Evolutionary conservation across 2,329 filamentous ascomycete genomes (phyloP), one percentile per base, ranked within the genome.

Genomic region (Berkeleyomyces rouxiae): DNA sequence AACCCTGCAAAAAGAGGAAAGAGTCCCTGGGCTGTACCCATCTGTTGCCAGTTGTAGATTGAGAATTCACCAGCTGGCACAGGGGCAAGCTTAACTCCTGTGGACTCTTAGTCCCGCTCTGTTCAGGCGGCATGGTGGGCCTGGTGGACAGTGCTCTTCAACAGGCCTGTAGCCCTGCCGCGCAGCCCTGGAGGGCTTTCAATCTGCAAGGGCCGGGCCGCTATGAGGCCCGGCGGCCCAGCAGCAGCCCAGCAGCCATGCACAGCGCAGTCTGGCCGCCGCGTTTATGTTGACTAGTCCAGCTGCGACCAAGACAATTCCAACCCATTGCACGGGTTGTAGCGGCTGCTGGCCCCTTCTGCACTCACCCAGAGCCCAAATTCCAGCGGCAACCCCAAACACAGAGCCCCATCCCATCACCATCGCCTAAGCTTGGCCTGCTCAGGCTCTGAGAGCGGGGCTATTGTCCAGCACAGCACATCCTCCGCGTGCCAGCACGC

Each of bases 401-500:
- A 23, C 23, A 23, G 23, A 23, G 23, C 23, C 23, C 23, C 23
- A 23, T 23, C 23, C 23, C 23, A 23, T 23, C 23, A 23, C 23
- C 23, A 23, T 23, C 23, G 23, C 23, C 23, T 23, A 13, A 49
- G 5, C 31, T n/a, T 49, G 46, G 46, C 46, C 7, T 9, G n/a
- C 46, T 49, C 46, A 23, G 51, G 9, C 51, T 55, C 39, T 39
- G 33, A 31, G 33, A 55, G 51, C 51, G 51, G 51, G 51, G 51
- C 51, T n/a, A 39, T 37, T 55, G 51, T 55, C 51, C 51, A 55
- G 16, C 51, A 55, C 36, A 55, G 51, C 51, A 55, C 51, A 55
- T 55, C 51, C 51, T 55, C 51, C 51, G n/a, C 9, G 4, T 36
- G 33, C 51, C 51, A 55, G 36, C 51, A 39, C 43, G 43, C 43